These are phyloP conservation scores for Arthroderma sp. DNA, from an alignment of 2,329 filamentous ascomycete species.

Conservation along the genomic window DNA sequence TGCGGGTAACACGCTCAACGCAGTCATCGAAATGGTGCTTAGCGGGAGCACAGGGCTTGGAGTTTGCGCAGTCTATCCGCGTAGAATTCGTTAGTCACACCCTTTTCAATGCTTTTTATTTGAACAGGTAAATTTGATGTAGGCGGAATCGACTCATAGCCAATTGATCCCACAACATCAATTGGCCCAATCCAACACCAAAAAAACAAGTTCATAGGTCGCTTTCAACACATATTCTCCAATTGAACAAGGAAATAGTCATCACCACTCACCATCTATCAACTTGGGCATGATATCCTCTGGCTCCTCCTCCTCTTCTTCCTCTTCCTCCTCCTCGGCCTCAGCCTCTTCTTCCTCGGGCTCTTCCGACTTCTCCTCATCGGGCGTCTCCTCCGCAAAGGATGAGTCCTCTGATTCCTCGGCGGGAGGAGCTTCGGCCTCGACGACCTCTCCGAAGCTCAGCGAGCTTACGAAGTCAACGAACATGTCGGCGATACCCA, in stretches of 20 bases:
- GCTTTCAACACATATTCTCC: not conserved
- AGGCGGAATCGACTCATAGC: not conserved
- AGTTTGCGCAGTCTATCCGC: conserved; percentile 69
- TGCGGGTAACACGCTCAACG: conserved; percentile 74
- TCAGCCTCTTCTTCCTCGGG: conserved; percentile 41
- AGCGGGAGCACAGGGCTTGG: conserved; percentile 66
- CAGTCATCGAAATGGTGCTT: conserved; percentile 99
- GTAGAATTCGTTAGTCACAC: not conserved
- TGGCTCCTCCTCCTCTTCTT: conserved; percentile 63
- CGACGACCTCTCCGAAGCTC: conserved; percentile 44
- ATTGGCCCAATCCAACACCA: not conserved
- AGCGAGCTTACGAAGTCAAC: conserved; percentile 54
- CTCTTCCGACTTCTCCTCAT: conserved; percentile 22
- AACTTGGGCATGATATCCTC: conserved; percentile 78
- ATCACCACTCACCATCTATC: conserved; percentile 64
- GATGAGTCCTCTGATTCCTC: conserved; percentile 33
- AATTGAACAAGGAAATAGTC: not conserved
- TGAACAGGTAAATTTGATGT: too few relatives aligned
- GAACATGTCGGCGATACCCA: conserved; percentile 55
- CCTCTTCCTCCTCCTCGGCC: conserved; percentile 45
- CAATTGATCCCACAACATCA: not conserved
- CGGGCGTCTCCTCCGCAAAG: conserved; percentile 18
- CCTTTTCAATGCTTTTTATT: too few relatives aligned
- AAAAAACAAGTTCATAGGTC: not conserved
- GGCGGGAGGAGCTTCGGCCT: conserved; percentile 47